phyloP scores from a whole-genome alignment of 2,329 filamentous ascomycete species.

The Calycina marina region DNA sequence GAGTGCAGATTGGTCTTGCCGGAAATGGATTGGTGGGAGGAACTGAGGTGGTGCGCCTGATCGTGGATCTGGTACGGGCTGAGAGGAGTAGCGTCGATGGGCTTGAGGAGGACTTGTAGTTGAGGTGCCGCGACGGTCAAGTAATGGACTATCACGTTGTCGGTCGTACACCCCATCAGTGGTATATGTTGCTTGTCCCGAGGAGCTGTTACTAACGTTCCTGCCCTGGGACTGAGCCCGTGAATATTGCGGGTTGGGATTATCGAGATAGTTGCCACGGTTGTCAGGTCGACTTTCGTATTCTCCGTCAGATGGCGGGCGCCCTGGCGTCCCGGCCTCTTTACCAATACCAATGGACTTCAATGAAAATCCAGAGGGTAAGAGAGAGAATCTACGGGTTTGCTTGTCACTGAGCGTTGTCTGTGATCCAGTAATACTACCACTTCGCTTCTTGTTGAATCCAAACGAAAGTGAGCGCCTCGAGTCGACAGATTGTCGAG shows the following conservation, averaged over 20 bases:
- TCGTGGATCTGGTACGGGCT: conserved; percentile 19
- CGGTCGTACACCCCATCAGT: conserved; percentile 18
- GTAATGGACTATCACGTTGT: conserved; percentile 18
- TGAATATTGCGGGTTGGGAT: background rate
- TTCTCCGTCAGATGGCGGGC: conserved; percentile 11
- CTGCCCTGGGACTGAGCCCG: conserved; percentile 6
- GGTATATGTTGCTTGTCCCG: conserved; percentile 8
- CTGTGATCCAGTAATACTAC: conserved; percentile 45
- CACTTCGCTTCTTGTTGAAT: conserved; percentile 55
- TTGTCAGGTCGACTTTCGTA: conserved; percentile 16
- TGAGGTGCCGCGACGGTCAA: conserved; percentile 25
- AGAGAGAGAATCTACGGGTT: conserved; percentile 51
- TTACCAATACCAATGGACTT: conserved; percentile 48
- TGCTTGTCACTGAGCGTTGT: conserved; percentile 33
- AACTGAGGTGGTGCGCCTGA: conserved; percentile 14
- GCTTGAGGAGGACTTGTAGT: conserved; percentile 27
- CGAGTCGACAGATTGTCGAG: conserved; percentile 55
- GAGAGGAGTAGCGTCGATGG: conserved; percentile 29
- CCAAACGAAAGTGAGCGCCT: conserved; percentile 58
- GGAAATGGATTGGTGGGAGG: conserved; percentile 18
- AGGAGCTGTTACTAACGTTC: conserved; percentile 14
- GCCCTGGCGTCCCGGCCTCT: conserved; percentile 24
- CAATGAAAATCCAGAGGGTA: conserved; percentile 48
- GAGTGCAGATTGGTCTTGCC: conserved; percentile 16
- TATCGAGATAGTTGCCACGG: conserved; percentile 13